Percentiles rank a stretch among this genome's conserved stretches.
Conservation (phyloP, 148 eudicot species). For the Bassia scoparia region DNA sequence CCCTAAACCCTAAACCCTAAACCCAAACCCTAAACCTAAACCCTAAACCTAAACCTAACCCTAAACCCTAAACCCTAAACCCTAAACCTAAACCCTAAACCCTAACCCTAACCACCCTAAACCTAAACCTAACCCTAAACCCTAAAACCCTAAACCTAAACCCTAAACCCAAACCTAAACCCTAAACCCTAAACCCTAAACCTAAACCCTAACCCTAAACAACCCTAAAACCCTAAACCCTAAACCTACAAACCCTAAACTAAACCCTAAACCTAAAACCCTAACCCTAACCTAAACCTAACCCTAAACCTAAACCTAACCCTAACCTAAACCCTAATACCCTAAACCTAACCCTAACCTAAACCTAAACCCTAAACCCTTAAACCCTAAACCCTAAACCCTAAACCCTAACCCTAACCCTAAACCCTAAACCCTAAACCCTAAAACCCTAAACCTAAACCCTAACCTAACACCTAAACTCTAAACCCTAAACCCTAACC, state of each 20-base stretch:
- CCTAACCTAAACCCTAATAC: slow-evolving; percentile 6
- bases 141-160: slow-evolving; percentile 10
- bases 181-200: slow-evolving; percentile 22
- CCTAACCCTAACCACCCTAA: slow-evolving; percentile 1
- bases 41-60: not conserved
- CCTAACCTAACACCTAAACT: slow-evolving; percentile 9
- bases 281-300: slow-evolving; percentile 15
- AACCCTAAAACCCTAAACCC: slow-evolving; percentile 23
- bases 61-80: slow-evolving; percentile 3
- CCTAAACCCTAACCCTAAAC: slow-evolving; percentile 17
- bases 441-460: slow-evolving; percentile 5
- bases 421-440: slow-evolving; percentile 11
- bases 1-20: slow-evolving; percentile 15
- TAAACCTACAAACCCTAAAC: slow-evolving; percentile 18
- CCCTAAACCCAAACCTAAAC: slow-evolving; percentile 16
- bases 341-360: slow-evolving; percentile 13
- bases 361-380: slow-evolving; percentile 17
- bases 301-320: slow-evolving; percentile 9
- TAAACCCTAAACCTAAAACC: slow-evolving; percentile 13
- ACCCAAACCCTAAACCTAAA: slow-evolving; percentile 3
- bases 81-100: slow-evolving; percentile 8
- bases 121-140: not conserved
- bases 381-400: slow-evolving; percentile 23
- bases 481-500: slow-evolving; percentile 10
- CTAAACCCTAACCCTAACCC: slow-evolving; percentile 16